phyloP scores from a whole-genome alignment of 495 filamentous ascomycete genomes.

The Hamigera avellanea region DNA sequence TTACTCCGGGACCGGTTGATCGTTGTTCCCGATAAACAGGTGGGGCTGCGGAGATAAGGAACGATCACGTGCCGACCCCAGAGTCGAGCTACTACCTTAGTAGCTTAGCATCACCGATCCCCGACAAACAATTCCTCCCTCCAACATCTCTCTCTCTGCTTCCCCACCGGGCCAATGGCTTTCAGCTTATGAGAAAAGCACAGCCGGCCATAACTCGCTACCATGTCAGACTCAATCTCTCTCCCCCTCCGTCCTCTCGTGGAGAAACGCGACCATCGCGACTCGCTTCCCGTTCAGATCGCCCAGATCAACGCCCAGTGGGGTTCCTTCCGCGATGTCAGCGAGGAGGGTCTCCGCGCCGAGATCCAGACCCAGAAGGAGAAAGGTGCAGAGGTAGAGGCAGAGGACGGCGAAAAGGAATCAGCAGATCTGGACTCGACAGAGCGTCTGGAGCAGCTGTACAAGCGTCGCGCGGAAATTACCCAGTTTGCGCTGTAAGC shows the following conservation, averaged over 20 bases:
- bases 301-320: slow-evolving; percentile 61
- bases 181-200: too few species aligned
- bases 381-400: slow-evolving; percentile 23
- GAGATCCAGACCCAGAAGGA: slow-evolving; percentile 44
- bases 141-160: too few species aligned
- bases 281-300: slow-evolving; percentile 58
- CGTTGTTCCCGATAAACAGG: too few species aligned
- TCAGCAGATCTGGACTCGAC: slow-evolving; percentile 21
- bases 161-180: too few species aligned
- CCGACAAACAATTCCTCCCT: too few species aligned
- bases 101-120: too few species aligned
- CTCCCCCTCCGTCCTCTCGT: slow-evolving; percentile 57
- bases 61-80: too few species aligned
- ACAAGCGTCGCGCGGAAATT: slow-evolving; percentile 33
- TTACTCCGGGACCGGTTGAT: too few species aligned
- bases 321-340: slow-evolving; percentile 61
- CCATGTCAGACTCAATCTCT: slow-evolving; percentile 36
- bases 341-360: slow-evolving; percentile 46
- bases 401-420: slow-evolving; percentile 22
- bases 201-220: too few species aligned
- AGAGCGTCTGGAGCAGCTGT: slow-evolving; percentile 29
- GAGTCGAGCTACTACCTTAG: too few species aligned
- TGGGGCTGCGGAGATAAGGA: too few species aligned
- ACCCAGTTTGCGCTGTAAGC: slow-evolving; percentile 32
- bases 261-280: slow-evolving; percentile 39